Base-by-base conservation (phyloP, 768 basidiomycete genomes). In the Boletus vinaceobasis region DNA sequence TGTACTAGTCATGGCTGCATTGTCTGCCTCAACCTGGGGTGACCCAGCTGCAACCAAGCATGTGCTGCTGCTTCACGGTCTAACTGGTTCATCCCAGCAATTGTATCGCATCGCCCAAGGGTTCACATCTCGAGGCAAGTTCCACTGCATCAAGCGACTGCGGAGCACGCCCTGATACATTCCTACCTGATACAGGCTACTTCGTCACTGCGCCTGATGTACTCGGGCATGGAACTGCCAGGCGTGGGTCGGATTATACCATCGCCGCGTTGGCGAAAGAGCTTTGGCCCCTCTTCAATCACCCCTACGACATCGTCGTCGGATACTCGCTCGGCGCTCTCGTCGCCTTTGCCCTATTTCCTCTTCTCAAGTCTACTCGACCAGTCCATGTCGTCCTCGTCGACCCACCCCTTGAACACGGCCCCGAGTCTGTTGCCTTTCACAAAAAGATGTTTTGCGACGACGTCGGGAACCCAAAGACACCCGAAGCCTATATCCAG, bases 131-230 rank as follows among this genome's bases (percentile, higher is more conserved):
- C 7, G 19, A 48, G 67, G 67, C 31, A 29, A 47, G 50, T 29
- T 21, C 4, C 11, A 43, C n/a, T n/a, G n/a, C 19, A 13, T 45
- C 35, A 26, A 8, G 15, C 8, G 6, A 19, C 42, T 7, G 23
- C 15, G 8, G 11, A 15, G 6, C 33, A 1, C 1, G 1, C 5
- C 4, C 27, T 42, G 48, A 62, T 35, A 14, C 13, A 13, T 19
- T 4, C 36, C 29, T 7, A 31, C n/a, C 19, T 1, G 1, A 42
- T n/a, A 31, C 53, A 69, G 69, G 65, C 31, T 67, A 60, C 26
- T 55, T 60, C 19, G 65, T 67, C 37, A 53, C 31, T 0, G 67
- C 65, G n/a, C 67, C 67, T 5, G 63, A 63, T 39, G 31, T 63
- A 3, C 59, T 67, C 21, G 63, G 62, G 9, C 69, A 69, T 19